phyloP scores from a whole-genome alignment of 139 green algal genomes.

The Asterochloris erici region DNA sequence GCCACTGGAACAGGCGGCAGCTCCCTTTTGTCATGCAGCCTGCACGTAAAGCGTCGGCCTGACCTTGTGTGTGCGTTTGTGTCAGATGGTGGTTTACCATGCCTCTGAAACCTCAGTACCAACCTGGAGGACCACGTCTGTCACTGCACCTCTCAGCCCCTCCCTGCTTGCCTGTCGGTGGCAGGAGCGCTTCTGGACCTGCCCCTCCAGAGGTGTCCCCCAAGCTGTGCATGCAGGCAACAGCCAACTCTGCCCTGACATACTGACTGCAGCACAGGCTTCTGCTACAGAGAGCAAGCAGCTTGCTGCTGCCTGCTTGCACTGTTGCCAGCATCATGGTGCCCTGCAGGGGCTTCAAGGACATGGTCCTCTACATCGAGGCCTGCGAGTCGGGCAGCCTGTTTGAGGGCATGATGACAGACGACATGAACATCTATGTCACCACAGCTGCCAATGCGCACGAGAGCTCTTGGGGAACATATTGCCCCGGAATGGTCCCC shows the following conservation, averaged over 20 bases:
- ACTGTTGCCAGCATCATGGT: background rate
- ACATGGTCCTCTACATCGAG: constrained; percentile 88
- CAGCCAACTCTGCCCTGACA: too few relatives aligned
- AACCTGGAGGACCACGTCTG: too few relatives aligned
- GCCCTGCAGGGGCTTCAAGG: constrained; percentile 55
- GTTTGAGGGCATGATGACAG: constrained; percentile 80
- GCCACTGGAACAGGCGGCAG: background rate
- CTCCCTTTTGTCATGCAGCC: too few relatives aligned
- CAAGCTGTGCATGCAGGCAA: too few relatives aligned
- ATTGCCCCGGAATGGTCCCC: constrained; percentile 68
- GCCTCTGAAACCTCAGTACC: too few relatives aligned
- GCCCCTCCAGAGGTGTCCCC: too few relatives aligned
- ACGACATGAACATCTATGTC: constrained; percentile 58
- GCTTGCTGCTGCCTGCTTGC: background rate
- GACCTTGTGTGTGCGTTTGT: too few relatives aligned
- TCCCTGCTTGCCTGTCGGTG: too few relatives aligned
- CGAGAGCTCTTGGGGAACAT: constrained; percentile 90
- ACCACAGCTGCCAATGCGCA: constrained; percentile 85
- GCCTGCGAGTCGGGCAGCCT: constrained; percentile 92
- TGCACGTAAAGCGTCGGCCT: too few relatives aligned
- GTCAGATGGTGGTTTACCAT: too few relatives aligned
- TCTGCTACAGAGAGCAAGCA: background rate
- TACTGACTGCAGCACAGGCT: background rate
- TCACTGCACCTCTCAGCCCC: too few relatives aligned
- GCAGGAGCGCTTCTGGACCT: too few relatives aligned